Evolutionary conservation across 768 basidiomycete genomes (phyloP), one percentile per base, ranked within the genome.

Genomic region (Suillus sp.): DNA sequence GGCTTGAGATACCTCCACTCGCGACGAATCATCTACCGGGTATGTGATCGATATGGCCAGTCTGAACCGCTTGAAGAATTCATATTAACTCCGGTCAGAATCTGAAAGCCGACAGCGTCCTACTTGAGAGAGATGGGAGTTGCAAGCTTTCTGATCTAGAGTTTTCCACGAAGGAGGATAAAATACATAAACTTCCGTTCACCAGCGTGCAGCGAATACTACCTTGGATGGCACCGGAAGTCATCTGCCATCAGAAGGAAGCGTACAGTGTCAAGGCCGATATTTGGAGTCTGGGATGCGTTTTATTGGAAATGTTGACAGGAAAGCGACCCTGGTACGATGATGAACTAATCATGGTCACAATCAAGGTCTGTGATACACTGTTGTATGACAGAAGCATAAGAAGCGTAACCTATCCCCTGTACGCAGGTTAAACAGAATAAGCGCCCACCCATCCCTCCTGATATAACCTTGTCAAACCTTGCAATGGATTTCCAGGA

Each of bases 141-240:
- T 97, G 96, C 83, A 99, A 99, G 78, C 99, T 99, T 58, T 96
- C 95, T 3, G 96, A 99, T 77, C 97, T 98, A 72, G 97, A 97
- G 50, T 98, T 99, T 61, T 96, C 95, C 20, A 99, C 97, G 77
- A 86, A 92, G 65, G 95, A 88, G 65, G 94, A 92, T 66, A 94
- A 96, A 64, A 85, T 91, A 61, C 87, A 92, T 66, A 83, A 88
- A 60, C 85, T 86, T 69, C 91, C 91, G 56, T 88, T 86, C 66
- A 96, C 95, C 1, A 92, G 92, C 34, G 95, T 99, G 93, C 92
- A 95, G 74, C 96, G 97, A 27, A 96, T 95, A 25, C 91, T 99
- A 40, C 99, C 97, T 74, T 99, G 97, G 96, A 98, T 99, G 96
- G 96, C 96, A 14, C 96, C 96, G 0, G 96, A 95, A 78, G 93